Conservation (phyloP, 2,329 filamentous ascomycete genomes). For the Sporothrix schenckii region DNA sequence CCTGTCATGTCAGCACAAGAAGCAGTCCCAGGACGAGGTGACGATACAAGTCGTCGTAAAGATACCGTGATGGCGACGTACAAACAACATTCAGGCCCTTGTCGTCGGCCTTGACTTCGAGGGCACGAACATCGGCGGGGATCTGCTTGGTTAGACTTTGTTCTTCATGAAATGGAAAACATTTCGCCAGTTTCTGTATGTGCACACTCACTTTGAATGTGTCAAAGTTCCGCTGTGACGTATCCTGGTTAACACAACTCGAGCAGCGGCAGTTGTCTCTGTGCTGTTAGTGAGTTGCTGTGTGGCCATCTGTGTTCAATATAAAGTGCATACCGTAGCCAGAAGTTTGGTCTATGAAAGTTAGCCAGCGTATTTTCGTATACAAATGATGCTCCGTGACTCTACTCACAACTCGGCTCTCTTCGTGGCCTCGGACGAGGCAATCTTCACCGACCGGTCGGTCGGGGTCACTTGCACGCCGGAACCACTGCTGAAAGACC, state of each 20-base stretch:
- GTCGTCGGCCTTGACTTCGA: constrained; percentile 42
- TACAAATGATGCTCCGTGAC: not conserved
- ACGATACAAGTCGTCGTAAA: too few relatives aligned
- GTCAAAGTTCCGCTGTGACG: constrained; percentile 68
- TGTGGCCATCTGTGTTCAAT: not conserved
- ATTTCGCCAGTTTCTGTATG: too few relatives aligned
- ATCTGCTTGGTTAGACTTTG: constrained; percentile 46
- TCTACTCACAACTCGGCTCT: constrained; percentile 31
- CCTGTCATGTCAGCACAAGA: constrained; percentile 49
- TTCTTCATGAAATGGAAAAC: not conserved
- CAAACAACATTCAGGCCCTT: constrained; percentile 54
- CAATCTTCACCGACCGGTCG: constrained; percentile 33
- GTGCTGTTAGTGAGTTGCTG: not conserved
- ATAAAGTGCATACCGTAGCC: constrained; percentile 34
- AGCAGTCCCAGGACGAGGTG: too few relatives aligned
- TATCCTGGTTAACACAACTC: constrained; percentile 68
- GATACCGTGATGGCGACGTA: constrained; percentile 41
- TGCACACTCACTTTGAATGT: constrained; percentile 60
- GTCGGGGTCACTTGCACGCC: constrained; percentile 20
- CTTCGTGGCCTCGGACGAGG: constrained; percentile 36
- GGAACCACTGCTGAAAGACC: constrained; percentile 29
- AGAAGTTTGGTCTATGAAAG: constrained; percentile 36
- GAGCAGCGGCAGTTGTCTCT: constrained; percentile 75
- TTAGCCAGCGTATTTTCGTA: not conserved
- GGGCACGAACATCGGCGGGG: constrained; percentile 47